Base-by-base conservation (phyloP, 164 flowering plant genomes). In the Berberis thunbergii region DNA sequence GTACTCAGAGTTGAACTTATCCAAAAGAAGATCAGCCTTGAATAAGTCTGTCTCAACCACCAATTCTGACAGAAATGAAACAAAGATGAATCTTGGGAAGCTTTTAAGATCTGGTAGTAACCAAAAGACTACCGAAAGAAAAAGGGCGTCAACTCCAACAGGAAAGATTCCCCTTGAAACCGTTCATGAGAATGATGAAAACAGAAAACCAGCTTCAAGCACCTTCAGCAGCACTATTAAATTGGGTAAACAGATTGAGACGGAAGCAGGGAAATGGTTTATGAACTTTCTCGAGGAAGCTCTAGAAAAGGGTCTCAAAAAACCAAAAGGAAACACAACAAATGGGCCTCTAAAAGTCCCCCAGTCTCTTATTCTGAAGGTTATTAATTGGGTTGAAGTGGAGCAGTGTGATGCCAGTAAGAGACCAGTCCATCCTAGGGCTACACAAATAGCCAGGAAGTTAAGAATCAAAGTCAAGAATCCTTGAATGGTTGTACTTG, bases 301-400 rank as follows among this genome's bases (percentile, higher is more conserved):
- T 4, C 41, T 94, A 62, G 96, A 91, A n/a, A 80, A 64, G n/a
- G 97, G 90, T 40, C 54, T 82, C 78, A 86, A 81, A 83, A 88
- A 84, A 70, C 38, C 72, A 0, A 81, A 72, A 69, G 84, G 86
- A 41, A 62, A 77, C 1, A 67, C 68, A 2, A 79, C 74, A 53
- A 72, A 65, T 12, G 89, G 81, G 66, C 74, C 46, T 39, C 53
- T 67, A 63, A 86, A 85, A 76, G 80, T 82, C 62, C 82, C 89
- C 26, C 99, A 89, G 78, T 79, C 89, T 49, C 78, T 91, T 2
- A 68, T 94, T 43, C 72, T 91, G 42, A 94, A 84, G 72, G 82
- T 94, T 41, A 85, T 94, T 4, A 91, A 94, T 63, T 94, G 99
- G 99, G 84, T 94, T 40, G 96, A 94, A 70, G 86, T 85, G 52